phyloP scores from a whole-genome alignment of 139 green algal species.

The Marvania coccoides region DNA sequence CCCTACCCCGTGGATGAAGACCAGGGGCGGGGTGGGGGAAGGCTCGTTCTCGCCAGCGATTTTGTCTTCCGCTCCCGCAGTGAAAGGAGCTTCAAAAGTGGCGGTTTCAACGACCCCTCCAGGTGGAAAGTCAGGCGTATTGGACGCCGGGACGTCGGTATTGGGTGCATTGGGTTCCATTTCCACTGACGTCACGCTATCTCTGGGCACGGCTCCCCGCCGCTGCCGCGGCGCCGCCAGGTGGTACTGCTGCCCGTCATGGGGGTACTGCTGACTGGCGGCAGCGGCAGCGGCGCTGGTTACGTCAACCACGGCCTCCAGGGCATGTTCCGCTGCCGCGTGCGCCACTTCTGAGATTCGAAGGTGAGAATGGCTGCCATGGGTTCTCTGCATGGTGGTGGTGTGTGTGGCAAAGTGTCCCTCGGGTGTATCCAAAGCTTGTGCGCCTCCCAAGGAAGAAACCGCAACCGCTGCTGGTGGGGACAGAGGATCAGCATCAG shows the following conservation, averaged over 20 bases:
- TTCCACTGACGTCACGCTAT: not conserved
- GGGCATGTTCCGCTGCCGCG: conserved; percentile 9
- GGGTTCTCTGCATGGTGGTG: too few species aligned
- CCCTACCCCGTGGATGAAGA: conserved; percentile 51
- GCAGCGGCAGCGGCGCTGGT: not conserved
- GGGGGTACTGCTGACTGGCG: conserved; percentile 12
- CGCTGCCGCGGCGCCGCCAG: not conserved
- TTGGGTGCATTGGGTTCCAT: not conserved
- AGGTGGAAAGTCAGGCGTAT: too few species aligned
- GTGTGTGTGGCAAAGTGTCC: too few species aligned
- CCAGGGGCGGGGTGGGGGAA: conserved; percentile 13
- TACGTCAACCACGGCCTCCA: conserved; percentile 7
- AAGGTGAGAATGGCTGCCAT: too few species aligned
- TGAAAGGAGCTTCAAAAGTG: not conserved
- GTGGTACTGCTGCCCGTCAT: conserved; percentile 10
- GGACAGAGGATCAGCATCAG: not conserved
- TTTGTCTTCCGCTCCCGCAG: too few species aligned
- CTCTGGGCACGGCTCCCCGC: not conserved
- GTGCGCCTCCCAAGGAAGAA: not conserved
- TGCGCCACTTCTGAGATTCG: conserved; percentile 1
- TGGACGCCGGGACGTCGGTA: not conserved
- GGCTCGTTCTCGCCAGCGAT: not conserved
- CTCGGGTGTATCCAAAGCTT: too few species aligned
- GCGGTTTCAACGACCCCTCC: not conserved
- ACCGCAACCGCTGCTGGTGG: not conserved